A percentile compares a stretch with the other conserved stretches of the same genome.
These are phyloP conservation scores for Metrosideros polymorpha DNA, from an alignment of 441 rosid genomes.

Conservation along the genomic window DNA sequence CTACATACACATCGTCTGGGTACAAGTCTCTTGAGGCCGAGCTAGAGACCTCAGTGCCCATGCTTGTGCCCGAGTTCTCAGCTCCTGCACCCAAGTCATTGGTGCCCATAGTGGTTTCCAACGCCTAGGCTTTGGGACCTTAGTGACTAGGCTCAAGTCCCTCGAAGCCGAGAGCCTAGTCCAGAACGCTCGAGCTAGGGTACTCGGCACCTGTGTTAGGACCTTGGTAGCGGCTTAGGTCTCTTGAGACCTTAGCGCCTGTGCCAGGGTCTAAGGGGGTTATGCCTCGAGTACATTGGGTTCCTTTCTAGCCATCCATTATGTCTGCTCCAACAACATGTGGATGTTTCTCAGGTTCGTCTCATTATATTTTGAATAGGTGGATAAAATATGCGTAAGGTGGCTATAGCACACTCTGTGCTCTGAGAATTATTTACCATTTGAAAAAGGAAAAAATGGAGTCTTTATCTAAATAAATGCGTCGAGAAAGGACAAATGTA, in stretches of 20 bases:
- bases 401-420: no score
- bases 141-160: neutral
- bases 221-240: no score
- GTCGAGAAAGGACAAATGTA: no score
- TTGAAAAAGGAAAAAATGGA: no score
- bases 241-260: no score
- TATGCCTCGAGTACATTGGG: neutral
- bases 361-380: neutral
- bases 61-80: neutral
- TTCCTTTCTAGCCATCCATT: neutral
- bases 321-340: accelerated
- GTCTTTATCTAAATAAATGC: no score
- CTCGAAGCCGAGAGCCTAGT: no score
- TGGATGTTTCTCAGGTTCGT: neutral
- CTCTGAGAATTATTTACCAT: no score
- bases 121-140: neutral
- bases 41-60: neutral
- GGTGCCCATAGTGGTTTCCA: accelerated
- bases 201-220: neutral
- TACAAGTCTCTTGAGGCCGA: neutral
- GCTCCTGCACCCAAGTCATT: neutral
- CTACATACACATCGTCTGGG: no score
- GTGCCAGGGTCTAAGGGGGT: neutral
- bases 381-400: neutral
- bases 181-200: no score